phyloP scores from a whole-genome alignment of 768 basidiomycete genomes.

The Boletus huronensis region DNA sequence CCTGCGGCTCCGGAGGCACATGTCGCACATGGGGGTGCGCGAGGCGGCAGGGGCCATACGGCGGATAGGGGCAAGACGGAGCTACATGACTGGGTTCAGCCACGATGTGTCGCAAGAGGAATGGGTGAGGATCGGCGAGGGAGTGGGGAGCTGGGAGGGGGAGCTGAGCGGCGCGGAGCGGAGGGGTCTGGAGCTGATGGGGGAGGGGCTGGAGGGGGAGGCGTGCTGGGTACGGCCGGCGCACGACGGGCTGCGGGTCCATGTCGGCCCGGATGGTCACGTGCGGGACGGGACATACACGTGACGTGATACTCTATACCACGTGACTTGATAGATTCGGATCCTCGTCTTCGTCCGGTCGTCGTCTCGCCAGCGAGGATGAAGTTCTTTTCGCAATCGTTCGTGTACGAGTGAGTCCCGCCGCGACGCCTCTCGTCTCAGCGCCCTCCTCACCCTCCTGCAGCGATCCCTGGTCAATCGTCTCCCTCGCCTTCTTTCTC shows the following conservation, averaged over 20 bases:
- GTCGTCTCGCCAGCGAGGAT: slow-evolving; percentile 44
- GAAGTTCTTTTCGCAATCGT: slow-evolving; percentile 55
- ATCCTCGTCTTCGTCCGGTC: no score
- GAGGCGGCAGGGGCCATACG: slow-evolving; percentile 56
- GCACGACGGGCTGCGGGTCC: slow-evolving; percentile 67
- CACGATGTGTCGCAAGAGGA: slow-evolving; percentile 80
- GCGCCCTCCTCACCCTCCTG: not conserved
- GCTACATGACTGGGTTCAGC: slow-evolving; percentile 72
- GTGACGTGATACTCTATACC: slow-evolving; percentile 10
- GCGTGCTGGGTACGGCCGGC: slow-evolving; percentile 65
- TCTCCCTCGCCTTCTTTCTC: slow-evolving; percentile 89
- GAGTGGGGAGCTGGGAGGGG: slow-evolving; percentile 35
- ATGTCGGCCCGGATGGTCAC: slow-evolving; percentile 38
- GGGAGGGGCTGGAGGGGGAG: slow-evolving; percentile 43
- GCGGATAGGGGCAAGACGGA: slow-evolving; percentile 54
- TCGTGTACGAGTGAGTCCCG: slow-evolving; percentile 57
- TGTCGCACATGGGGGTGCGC: slow-evolving; percentile 77
- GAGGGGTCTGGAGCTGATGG: slow-evolving; percentile 45
- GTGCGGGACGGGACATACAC: slow-evolving; percentile 54
- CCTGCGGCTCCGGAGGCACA: slow-evolving; percentile 59
- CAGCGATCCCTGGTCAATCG: slow-evolving; percentile 92
- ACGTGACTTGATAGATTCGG: slow-evolving; percentile 15
- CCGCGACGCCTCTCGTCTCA: no score
- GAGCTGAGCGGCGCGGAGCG: slow-evolving; percentile 35
- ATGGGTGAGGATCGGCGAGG: slow-evolving; percentile 61